Percentiles rank a stretch among this genome's conserved stretches.
phyloP scores from a whole-genome alignment of 2,329 filamentous ascomycete species.

The Xylaria sp. region DNA sequence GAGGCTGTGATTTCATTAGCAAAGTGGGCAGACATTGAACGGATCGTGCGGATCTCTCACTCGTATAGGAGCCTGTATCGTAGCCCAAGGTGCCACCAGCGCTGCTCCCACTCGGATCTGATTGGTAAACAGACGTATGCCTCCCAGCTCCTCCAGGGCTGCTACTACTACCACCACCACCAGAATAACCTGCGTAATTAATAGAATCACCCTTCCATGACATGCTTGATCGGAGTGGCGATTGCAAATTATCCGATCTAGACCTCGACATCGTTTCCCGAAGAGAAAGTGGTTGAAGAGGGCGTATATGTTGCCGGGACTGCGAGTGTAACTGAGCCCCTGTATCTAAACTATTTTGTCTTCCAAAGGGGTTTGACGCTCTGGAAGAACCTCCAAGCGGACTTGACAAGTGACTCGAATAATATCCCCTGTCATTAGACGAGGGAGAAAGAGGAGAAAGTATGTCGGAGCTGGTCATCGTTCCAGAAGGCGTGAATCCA shows the following conservation, averaged over 20 bases:
- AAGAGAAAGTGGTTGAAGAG: slow-evolving; percentile 68
- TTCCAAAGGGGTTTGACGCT: slow-evolving; percentile 64
- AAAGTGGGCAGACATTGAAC: not conserved
- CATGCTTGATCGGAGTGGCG: slow-evolving; percentile 69
- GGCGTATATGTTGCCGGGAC: slow-evolving; percentile 60
- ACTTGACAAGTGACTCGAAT: slow-evolving; percentile 60
- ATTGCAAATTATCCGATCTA: slow-evolving; percentile 68
- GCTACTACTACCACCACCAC: slow-evolving; percentile 54
- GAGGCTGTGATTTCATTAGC: slow-evolving; percentile 53
- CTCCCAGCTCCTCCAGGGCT: slow-evolving; percentile 61
- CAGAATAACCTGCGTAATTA: slow-evolving; percentile 66
- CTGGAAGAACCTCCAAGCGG: slow-evolving; percentile 61
- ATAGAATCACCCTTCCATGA: slow-evolving; percentile 71
- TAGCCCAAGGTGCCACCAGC: slow-evolving; percentile 59
- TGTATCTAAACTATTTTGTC: slow-evolving; percentile 60
- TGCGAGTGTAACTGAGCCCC: slow-evolving; percentile 59
- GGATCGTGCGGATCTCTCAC: slow-evolving; percentile 52
- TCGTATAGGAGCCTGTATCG: slow-evolving; percentile 63
- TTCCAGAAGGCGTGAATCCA: slow-evolving; percentile 67
- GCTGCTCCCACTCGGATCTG: slow-evolving; percentile 58
- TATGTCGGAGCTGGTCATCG: slow-evolving; percentile 64
- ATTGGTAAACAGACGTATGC: slow-evolving; percentile 62
- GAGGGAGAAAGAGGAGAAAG: slow-evolving; percentile 68
- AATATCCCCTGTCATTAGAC: slow-evolving; percentile 66
- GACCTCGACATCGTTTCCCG: slow-evolving; percentile 67